Evolutionary conservation across 202 grass and related monocot genomes (phyloP).

Genomic region (Dendrocalamus latiflorus): DNA sequence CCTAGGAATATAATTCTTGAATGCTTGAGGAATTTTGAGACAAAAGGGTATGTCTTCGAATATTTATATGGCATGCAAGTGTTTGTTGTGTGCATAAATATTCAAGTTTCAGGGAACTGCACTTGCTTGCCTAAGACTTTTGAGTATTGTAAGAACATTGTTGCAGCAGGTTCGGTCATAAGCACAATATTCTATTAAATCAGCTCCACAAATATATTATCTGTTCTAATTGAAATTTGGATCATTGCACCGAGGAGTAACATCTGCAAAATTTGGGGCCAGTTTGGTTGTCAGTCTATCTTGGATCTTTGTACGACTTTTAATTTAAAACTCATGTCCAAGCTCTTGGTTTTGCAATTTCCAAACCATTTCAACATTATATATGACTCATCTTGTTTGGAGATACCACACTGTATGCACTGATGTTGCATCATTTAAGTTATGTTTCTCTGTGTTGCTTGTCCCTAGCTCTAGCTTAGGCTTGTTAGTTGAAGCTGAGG

Average conservation of each 20-base stretch:
- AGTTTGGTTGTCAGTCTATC: background rate
- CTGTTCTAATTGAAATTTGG: background rate
- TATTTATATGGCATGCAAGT: background rate
- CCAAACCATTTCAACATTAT: background rate
- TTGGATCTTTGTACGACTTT: background rate
- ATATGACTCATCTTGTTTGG: background rate
- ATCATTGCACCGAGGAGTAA: background rate
- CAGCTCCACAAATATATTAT: too few relatives aligned
- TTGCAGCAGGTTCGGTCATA: too few relatives aligned
- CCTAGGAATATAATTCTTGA: conserved; percentile 23
- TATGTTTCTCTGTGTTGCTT: background rate
- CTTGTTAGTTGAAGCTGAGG: too few relatives aligned
- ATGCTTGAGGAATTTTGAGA: conserved; percentile 5
- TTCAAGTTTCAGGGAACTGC: background rate
- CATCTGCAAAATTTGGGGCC: background rate
- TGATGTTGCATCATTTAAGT: background rate
- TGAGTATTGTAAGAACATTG: too few relatives aligned
- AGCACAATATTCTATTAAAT: too few relatives aligned
- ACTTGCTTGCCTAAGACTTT: too few relatives aligned
- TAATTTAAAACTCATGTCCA: background rate
- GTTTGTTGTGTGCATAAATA: background rate
- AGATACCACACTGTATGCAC: background rate
- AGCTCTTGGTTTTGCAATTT: background rate
- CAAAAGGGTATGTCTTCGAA: conserved; percentile 1
- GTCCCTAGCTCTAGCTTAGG: background rate